Evolutionary conservation across 2,329 filamentous ascomycete species (phyloP).

Genomic region (Microcera coccophila): DNA sequence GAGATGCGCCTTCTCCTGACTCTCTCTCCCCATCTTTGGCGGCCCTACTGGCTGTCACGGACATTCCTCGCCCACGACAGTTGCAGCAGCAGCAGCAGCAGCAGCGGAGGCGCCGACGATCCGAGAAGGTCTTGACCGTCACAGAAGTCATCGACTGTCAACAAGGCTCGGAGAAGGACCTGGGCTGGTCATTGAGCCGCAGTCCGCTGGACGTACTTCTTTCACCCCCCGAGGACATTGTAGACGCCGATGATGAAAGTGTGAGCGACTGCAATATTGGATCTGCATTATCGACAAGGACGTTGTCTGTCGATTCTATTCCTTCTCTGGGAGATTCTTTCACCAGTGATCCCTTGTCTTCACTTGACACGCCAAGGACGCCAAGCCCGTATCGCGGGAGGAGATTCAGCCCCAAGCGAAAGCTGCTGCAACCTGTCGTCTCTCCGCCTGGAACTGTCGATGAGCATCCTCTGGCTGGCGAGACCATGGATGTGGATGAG

Average conservation of each 20-base stretch:
- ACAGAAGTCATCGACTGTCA: conserved; percentile 54
- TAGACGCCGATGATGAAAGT: conserved; percentile 44
- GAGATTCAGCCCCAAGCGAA: conserved; percentile 40
- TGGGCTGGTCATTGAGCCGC: conserved; percentile 51
- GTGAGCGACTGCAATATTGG: conserved; percentile 51
- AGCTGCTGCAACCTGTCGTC: conserved; percentile 51
- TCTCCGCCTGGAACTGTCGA: conserved; percentile 52
- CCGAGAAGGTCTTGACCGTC: conserved; percentile 43
- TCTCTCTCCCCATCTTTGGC: conserved; percentile 57
- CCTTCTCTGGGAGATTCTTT: conserved; percentile 57
- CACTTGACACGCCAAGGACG: conserved; percentile 47
- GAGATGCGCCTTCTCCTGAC: conserved; percentile 49
- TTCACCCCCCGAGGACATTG: conserved; percentile 56
- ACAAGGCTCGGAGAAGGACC: conserved; percentile 55
- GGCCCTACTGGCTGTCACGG: conserved; percentile 58
- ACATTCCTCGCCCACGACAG: conserved; percentile 50
- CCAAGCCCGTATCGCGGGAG: conserved; percentile 33
- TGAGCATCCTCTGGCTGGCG: conserved; percentile 48
- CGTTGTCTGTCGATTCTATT: conserved; percentile 58
- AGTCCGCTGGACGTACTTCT: conserved; percentile 58
- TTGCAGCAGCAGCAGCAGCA: no score
- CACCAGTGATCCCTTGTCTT: conserved; percentile 47
- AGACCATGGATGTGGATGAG: conserved; percentile 32
- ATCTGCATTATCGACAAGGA: conserved; percentile 51
- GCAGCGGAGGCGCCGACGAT: conserved; percentile 30